A percentile compares a stretch with the other conserved stretches of the same genome.
Conservation (phyloP, 2,329 filamentous ascomycete genomes). For the Hymenotorrendiella dingleyae region DNA sequence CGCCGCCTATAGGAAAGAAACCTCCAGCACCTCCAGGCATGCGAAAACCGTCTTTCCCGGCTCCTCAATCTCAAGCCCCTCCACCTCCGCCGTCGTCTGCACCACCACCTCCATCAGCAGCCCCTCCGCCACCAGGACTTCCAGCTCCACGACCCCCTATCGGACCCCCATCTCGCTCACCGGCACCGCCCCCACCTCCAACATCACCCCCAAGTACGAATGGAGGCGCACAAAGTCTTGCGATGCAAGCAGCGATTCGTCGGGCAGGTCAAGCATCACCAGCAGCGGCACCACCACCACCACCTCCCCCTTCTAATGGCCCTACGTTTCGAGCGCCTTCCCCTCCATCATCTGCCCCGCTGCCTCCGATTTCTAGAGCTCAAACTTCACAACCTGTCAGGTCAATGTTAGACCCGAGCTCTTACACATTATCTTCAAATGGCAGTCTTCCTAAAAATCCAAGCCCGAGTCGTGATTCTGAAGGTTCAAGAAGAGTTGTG, state of each 20-base stretch:
- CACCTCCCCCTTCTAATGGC: slow-evolving; percentile 36
- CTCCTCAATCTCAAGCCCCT: slow-evolving; percentile 29
- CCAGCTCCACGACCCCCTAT: not conserved
- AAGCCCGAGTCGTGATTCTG: slow-evolving; percentile 38
- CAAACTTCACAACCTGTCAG: slow-evolving; percentile 41
- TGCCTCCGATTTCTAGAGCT: slow-evolving; percentile 33
- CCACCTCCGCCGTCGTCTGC: slow-evolving; percentile 30
- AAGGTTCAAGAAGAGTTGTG: slow-evolving; percentile 40
- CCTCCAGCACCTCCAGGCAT: slow-evolving; percentile 55
- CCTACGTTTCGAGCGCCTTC: slow-evolving; percentile 36
- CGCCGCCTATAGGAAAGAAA: slow-evolving; percentile 74
- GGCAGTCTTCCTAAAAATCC: slow-evolving; percentile 44
- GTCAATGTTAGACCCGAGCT: slow-evolving; percentile 66
- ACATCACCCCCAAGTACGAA: slow-evolving; percentile 33
- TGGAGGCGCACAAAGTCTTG: slow-evolving; percentile 32
- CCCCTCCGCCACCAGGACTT: slow-evolving; percentile 31
- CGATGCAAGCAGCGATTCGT: slow-evolving; percentile 40
- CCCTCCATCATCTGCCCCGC: slow-evolving; percentile 37
- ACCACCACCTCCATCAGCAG: slow-evolving; percentile 31
- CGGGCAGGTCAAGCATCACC: slow-evolving; percentile 38
- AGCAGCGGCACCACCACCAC: slow-evolving; percentile 33
- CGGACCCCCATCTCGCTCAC: slow-evolving; percentile 31
- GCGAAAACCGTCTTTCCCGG: slow-evolving; percentile 48
- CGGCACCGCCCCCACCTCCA: slow-evolving; percentile 32
- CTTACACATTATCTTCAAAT: slow-evolving; percentile 67